Percentiles rank a stretch among this genome's conserved stretches.
phyloP scores from a whole-genome alignment of 2,329 filamentous ascomycete genomes.

The Phyllosticta citribraziliensis region DNA sequence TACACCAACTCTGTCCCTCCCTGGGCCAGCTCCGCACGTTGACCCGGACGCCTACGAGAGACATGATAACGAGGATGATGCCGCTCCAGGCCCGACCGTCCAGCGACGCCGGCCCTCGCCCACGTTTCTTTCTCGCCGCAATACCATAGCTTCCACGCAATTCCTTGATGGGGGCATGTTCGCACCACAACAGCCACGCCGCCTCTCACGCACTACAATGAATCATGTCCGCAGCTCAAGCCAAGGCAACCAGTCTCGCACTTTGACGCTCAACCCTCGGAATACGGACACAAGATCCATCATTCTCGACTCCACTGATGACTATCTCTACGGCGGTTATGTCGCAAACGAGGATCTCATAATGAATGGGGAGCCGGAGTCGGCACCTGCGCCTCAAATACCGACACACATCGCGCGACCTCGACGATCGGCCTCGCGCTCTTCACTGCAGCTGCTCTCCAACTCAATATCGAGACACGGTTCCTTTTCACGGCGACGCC shows the following conservation, averaged over 20 bases:
- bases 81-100: background rate
- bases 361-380: background rate
- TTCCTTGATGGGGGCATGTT: background rate
- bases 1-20: background rate
- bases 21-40: background rate
- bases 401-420: background rate
- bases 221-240: background rate
- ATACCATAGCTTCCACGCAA: background rate
- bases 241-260: background rate
- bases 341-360: background rate
- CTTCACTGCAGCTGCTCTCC: background rate
- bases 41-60: background rate
- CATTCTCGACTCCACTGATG: background rate
- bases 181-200: background rate
- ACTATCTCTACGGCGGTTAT: background rate
- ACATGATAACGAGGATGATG: background rate
- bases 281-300: background rate
- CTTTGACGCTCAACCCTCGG: background rate
- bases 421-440: background rate
- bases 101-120: background rate
- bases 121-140: background rate
- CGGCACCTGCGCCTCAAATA: background rate
- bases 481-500: background rate
- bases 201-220: background rate
- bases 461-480: background rate